These are phyloP conservation scores for Globisporangium paddicum DNA, from an alignment of 352 stramenopile species.

Conservation along the genomic window DNA sequence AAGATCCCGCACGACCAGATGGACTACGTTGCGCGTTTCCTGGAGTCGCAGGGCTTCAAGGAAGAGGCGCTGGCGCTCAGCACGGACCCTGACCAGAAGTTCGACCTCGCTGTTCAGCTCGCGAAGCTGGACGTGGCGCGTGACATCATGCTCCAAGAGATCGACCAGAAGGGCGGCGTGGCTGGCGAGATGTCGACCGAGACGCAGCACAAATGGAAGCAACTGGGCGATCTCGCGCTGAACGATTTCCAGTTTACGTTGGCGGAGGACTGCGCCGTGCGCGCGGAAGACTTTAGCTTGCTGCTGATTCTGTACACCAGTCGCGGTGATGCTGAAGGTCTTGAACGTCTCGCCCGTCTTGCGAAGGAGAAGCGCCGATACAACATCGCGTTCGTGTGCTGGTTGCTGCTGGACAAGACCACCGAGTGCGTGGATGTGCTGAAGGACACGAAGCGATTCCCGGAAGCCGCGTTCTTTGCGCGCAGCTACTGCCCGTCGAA, in stretches of 20 bases:
- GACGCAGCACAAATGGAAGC: conserved; percentile 97
- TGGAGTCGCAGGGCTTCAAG: conserved; percentile 99
- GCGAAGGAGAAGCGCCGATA: conserved; percentile 87
- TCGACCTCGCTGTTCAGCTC: conserved; percentile 97
- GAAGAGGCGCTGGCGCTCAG: conserved; percentile 94
- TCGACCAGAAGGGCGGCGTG: conserved; percentile 44
- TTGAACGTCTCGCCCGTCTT: conserved; percentile 86
- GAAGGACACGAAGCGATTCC: conserved; percentile 92
- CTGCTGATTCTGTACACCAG: conserved; percentile 97
- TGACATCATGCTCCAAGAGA: conserved; percentile 91
- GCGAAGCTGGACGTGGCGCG: conserved; percentile 94
- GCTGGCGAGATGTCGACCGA: conserved; percentile 91
- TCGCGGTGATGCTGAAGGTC: conserved; percentile 90
- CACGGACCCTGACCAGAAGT: conserved; percentile 96
- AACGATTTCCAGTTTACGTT: conserved; percentile 93
- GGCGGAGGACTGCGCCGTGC: conserved; percentile 92
- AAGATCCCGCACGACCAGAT: conserved; percentile 90
- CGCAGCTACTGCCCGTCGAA: conserved; percentile 97
- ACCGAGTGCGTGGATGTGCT: conserved; percentile 95
- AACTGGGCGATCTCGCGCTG: conserved; percentile 92
- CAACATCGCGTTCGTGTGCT: conserved; percentile 97
- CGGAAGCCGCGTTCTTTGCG: conserved; percentile 98
- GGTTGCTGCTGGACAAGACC: conserved; percentile 94
- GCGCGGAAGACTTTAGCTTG: conserved; percentile 95
- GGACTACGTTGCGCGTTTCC: conserved; percentile 89